Base-by-base conservation (phyloP, 2,329 filamentous ascomycete species). In the Fusarium sp. region DNA sequence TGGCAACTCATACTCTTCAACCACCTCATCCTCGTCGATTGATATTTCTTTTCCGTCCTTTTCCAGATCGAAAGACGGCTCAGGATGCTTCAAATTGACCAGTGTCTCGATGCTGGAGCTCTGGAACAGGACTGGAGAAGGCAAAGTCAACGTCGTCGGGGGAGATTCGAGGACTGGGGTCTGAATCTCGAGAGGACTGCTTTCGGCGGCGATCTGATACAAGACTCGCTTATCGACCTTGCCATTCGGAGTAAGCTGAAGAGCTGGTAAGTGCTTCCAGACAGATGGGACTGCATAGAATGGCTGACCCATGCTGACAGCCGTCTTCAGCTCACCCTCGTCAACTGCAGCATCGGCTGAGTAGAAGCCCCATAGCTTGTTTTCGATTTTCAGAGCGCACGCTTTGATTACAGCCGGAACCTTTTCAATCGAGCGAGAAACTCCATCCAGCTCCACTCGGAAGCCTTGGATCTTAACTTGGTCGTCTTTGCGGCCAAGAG, bases 401-500 rank as follows among this genome's bases (percentile, higher is more conserved):
- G 41, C 55, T 35, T 60, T 60, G 1, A 36, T 54, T 10, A 59
- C 56, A 2, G 47, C 41, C 2, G 42, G 21, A 0, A 41, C 37
- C 5, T 48, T 35, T 36, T 60, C 55, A 21, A 59, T 60, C 6
- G 56, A 54, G 3, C 48, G 48, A 1, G 56, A 59, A 11, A 59
- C 48, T 6, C 56, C 56, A 35, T 44, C 37, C 32, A 60, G 57
- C 17, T 60, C 57, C 7, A 59, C 56, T 2, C 56, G 56, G 19
- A 59, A 59, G 1, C 56, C 56, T 17, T 59, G 56, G 27, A 59
- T 59, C 19, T 64, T 65, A 17, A 64, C 61, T 15, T 64, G 61
- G 19, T 64, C 61, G 17, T 64, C 61, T 21, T 65, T 65, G 13
- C 61, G 61, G 2, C 61, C 61, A 13, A 64, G 61, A 1, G 61